Percentiles rank a stretch among this genome's conserved stretches.
These are phyloP conservation scores for Acmispon strigosus DNA, from an alignment of 306 rosid species.

Conservation along the genomic window DNA sequence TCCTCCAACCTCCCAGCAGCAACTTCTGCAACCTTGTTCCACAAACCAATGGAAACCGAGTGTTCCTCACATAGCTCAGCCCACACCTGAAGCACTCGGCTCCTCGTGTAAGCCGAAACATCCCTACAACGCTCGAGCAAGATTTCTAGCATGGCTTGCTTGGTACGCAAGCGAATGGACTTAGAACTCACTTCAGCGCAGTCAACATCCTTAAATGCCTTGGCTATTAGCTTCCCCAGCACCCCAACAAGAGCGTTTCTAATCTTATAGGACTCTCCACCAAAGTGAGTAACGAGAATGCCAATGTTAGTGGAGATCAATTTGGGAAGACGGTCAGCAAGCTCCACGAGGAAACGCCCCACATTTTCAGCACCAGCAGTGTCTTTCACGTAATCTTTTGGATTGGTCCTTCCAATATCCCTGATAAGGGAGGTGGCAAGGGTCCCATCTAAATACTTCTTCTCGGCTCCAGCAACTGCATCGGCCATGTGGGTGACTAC, in stretches of 20 bases:
- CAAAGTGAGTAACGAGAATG: conserved; percentile 83
- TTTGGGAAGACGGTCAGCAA: conserved; percentile 86
- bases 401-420: conserved; percentile 89
- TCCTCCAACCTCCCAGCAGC: conserved; percentile 98
- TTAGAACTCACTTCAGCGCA: conserved; percentile 72
- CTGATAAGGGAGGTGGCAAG: conserved; percentile 68
- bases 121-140: conserved; percentile 96
- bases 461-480: conserved; percentile 68
- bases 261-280: conserved; percentile 93
- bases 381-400: conserved; percentile 86
- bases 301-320: conserved; percentile 84
- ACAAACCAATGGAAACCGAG: conserved; percentile 90
- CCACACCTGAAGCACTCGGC: conserved; percentile 97
- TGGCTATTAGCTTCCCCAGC: conserved; percentile 74
- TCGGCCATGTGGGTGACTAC: conserved; percentile 81
- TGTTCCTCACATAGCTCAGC: conserved; percentile 89
- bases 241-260: conserved; percentile 86
- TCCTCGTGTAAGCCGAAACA: conserved; percentile 93
- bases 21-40: conserved; percentile 84
- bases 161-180: conserved; percentile 78
- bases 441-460: conserved; percentile 85
- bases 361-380: conserved; percentile 85
- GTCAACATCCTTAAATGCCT: conserved; percentile 77
- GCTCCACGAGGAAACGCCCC: conserved; percentile 85
- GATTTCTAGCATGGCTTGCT: conserved; percentile 97